phyloP scores from a whole-genome alignment of 2,329 filamentous ascomycete genomes.

The Stachybotrys chartarum region DNA sequence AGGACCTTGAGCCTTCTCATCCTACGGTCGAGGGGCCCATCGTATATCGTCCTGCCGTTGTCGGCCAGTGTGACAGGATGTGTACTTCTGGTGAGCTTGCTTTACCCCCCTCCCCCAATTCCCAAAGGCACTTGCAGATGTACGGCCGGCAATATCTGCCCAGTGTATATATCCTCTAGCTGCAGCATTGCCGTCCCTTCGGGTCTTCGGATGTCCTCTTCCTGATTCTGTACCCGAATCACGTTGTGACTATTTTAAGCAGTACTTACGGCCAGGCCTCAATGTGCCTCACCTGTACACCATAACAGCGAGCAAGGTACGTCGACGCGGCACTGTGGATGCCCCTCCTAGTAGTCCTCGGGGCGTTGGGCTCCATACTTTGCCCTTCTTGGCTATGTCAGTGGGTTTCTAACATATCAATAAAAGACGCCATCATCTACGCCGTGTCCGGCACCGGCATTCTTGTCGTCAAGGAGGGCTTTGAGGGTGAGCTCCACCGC shows the following conservation, averaged over 20 bases:
- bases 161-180: not conserved
- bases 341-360: not conserved
- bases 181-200: not conserved
- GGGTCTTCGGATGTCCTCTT: not conserved
- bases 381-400: not conserved
- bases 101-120: not conserved
- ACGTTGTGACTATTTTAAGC: conserved; percentile 14
- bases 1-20: conserved; percentile 33
- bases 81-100: conserved; percentile 53
- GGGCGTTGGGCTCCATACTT: not conserved
- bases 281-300: conserved; percentile 54
- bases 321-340: conserved; percentile 6
- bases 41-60: conserved; percentile 45
- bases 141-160: not conserved
- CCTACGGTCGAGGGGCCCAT: conserved; percentile 23
- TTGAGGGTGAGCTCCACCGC: conserved; percentile 41
- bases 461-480: conserved; percentile 50
- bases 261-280: conserved; percentile 59
- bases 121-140: not conserved
- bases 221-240: not conserved
- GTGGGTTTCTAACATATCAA: conserved; percentile 2
- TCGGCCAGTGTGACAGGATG: conserved; percentile 56
- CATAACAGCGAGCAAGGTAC: conserved; percentile 64
- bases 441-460: conserved; percentile 53
- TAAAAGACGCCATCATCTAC: conserved; percentile 60